Conservation (phyloP, 345 rosid genomes). For the Chamaenerion angustifolium region DNA sequence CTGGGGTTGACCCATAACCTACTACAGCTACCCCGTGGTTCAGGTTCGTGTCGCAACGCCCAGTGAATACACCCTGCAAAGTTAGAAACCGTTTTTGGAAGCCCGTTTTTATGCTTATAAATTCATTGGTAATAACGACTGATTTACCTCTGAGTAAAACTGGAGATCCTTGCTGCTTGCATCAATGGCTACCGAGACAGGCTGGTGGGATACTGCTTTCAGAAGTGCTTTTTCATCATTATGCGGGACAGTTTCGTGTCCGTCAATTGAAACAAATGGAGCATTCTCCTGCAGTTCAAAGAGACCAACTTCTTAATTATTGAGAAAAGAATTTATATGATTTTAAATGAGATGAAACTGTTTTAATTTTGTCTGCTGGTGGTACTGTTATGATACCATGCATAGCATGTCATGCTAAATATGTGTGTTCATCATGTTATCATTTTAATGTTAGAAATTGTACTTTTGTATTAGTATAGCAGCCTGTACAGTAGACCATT, state of each 20-base stretch:
- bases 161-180: conserved; percentile 32
- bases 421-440: too few relatives aligned
- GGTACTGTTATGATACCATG: too few relatives aligned
- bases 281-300: conserved; percentile 13
- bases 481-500: too few relatives aligned
- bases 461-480: too few relatives aligned
- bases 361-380: too few relatives aligned
- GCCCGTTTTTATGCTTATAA: not conserved
- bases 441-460: too few relatives aligned
- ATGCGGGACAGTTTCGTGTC: conserved; percentile 25
- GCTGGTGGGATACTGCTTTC: conserved; percentile 27
- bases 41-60: conserved; percentile 44
- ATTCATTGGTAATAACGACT: too few relatives aligned
- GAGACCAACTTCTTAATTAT: not conserved
- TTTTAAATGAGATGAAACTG: not conserved
- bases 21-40: conserved; percentile 50
- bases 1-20: conserved; percentile 43
- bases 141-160: conserved; percentile 46
- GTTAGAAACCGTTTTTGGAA: not conserved
- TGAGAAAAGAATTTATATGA: not conserved
- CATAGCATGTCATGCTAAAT: too few relatives aligned
- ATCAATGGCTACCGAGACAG: conserved; percentile 32
- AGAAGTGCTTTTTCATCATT: conserved; percentile 27
- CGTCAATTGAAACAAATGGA: conserved; percentile 26
- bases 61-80: conserved; percentile 48